Percentiles rank a stretch among this genome's conserved stretches.
Conservation (phyloP, 1,139 yeast species). For the Geotrichum siamense region DNA sequence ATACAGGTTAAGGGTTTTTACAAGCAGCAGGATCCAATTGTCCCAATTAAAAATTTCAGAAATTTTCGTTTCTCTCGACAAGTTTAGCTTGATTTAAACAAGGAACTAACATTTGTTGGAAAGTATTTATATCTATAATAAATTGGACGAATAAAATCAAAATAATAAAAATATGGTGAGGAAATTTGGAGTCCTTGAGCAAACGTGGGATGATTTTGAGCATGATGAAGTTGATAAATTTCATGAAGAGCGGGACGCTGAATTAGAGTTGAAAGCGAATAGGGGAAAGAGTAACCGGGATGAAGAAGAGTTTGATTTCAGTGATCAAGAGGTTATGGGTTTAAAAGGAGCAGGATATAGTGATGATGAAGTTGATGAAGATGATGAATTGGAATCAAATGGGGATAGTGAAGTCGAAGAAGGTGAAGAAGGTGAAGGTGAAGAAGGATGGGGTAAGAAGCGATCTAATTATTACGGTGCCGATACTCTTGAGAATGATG, state of each 20-base stretch:
- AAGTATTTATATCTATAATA: no score
- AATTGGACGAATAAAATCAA: background rate
- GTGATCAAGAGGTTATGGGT: conserved; percentile 48
- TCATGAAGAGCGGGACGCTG: conserved; percentile 15
- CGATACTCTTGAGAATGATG: conserved; percentile 63
- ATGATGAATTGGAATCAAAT: conserved; percentile 27
- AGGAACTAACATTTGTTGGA: background rate
- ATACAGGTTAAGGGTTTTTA: conserved; percentile 3
- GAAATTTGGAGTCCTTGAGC: conserved; percentile 8
- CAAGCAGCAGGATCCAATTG: background rate
- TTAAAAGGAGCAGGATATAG: conserved; percentile 26
- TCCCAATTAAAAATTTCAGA: conserved; percentile 9
- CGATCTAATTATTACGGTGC: conserved; percentile 78
- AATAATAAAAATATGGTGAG: conserved; percentile 10
- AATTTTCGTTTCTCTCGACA: background rate
- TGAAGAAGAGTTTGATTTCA: conserved; percentile 36
- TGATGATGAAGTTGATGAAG: conserved; percentile 29
- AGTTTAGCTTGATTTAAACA: background rate
- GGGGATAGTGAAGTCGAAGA: conserved; percentile 28
- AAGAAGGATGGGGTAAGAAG: conserved; percentile 73
- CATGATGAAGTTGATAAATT: conserved; percentile 18
- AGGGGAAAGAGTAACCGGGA: conserved; percentile 6
- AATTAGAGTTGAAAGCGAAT: conserved; percentile 11
- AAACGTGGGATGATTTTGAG: conserved; percentile 18
- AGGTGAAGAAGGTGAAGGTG: conserved; percentile 41